Evolutionary conservation across 2,329 filamentous ascomycete species (phyloP), one percentile per base, ranked within the genome.

Genomic region (Ceratocystis papillata): DNA sequence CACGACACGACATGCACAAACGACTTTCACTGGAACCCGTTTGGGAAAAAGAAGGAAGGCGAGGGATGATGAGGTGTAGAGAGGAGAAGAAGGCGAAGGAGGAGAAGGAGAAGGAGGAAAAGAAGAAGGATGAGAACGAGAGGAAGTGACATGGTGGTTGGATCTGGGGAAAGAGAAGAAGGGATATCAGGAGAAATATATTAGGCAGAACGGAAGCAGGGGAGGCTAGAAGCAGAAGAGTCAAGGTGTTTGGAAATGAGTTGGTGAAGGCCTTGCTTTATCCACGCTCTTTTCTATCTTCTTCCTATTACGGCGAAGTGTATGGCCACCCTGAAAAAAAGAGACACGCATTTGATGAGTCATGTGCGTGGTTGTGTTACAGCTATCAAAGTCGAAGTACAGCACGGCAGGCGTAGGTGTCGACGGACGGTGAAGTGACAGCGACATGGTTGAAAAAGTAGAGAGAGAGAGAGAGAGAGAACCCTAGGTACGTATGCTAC

Each of bases 331-430:
- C 33, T 59, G 25, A 65, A 30, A 65, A 65, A 64, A 63, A 46
- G 30, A 50, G 44, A 63, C 20, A 63, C 30, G 28, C 64, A 66
- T 60, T 65, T 65, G 57, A 61, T 15, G 45, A 65, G 64, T 44
- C 64, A 46, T 62, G 53, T 62, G 64, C 55, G 45, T 25, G 64
- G 55, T 61, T 65, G 44, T 57, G 64, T 61, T 65, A 65, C 64
- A 33, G 33, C 30, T 65, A 67, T 65, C 12, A 65, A 68, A 60
- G 53, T 53, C 67, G 50, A 45, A 64, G 22, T 7, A 37, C 37
- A 37, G 30, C 7, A 25, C 20, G 64, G 33, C 25, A 41, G 64
- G 22, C 57, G n/a, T 53, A 55, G 15, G 20, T 12, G 15, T 55
- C 30, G 46, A 64, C 33, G 46, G 55, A 22, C 22, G 22, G 22